phyloP scores from a whole-genome alignment of 371 early-diverging fungal species.

The Mortierella sp. region DNA sequence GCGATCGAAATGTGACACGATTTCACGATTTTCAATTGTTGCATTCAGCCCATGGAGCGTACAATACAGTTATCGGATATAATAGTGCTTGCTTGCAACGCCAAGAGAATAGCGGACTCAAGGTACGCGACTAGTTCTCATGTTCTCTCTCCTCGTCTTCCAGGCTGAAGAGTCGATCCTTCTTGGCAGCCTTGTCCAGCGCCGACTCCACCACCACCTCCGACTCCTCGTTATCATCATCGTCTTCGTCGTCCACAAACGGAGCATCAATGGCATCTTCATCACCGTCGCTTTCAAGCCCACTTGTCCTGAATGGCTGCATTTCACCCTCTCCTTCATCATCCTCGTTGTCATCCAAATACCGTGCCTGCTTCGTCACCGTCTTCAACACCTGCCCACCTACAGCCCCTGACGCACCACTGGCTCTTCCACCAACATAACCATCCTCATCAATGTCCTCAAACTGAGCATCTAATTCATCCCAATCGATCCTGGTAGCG shows the following conservation, averaged over 20 bases:
- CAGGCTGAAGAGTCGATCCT: slow-evolving; percentile 26
- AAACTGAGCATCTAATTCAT: slow-evolving; percentile 41
- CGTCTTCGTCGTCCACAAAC: slow-evolving; percentile 19
- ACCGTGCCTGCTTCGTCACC: slow-evolving; percentile 16
- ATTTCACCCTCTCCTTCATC: slow-evolving; percentile 19
- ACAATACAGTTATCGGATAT: no score
- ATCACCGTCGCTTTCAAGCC: background rate
- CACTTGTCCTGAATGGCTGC: background rate
- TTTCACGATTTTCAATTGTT: background rate
- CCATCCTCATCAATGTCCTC: slow-evolving; percentile 9
- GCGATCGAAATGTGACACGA: background rate
- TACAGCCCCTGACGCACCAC: background rate
- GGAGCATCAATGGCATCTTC: slow-evolving; percentile 1
- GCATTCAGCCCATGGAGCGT: background rate
- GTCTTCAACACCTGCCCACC: slow-evolving; percentile 24
- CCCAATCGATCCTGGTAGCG: slow-evolving; percentile 51
- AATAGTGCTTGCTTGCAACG: background rate
- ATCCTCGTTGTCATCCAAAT: slow-evolving; percentile 31
- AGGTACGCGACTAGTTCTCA: background rate
- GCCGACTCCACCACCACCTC: background rate
- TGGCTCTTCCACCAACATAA: background rate
- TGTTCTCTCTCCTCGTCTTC: slow-evolving; percentile 27
- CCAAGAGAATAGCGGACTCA: background rate
- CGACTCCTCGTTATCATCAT: slow-evolving; percentile 14
- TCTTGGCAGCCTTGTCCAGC: background rate